Base-by-base conservation (phyloP, 768 basidiomycete genomes). In the Boletus edulis region DNA sequence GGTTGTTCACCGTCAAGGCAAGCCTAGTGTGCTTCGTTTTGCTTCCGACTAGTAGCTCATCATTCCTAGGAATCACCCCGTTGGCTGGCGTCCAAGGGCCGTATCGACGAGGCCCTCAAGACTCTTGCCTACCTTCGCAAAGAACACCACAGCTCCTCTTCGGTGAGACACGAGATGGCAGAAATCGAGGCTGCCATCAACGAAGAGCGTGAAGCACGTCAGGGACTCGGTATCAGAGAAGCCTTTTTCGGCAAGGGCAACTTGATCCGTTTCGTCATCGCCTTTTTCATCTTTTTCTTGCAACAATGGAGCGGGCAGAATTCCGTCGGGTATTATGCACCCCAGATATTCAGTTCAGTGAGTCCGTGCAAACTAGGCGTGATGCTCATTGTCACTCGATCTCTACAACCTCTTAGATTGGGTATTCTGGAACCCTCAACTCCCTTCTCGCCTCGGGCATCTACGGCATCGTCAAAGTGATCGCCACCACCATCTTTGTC, bases 231-330 rank as follows among this genome's bases (percentile, higher is more conserved):
- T 1, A 59, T 79, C 55, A 82, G 76, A 60, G 86, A 90, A 61
- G 88, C 88, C 3, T 87, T 92, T 73, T 75, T 89, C 38, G 86
- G 86, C 18, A 89, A 88, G 66, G 92, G 93, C 45, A 93, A 93
- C 72, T 80, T 83, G 44, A 74, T 86, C 56, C 85, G 93, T 22
- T 94, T 94, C 75, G 73, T 87, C n/a, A 91, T 94, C 62, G 91
- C 92, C 2, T 84, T 90, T 60, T 69, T 80, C 27, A 89, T 91
- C 57, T 91, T 92, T 75, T 66, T 88, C 56, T 73, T 91, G 9
- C 91, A 93, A 61, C 89, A 93, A 66, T 91, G 86, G 86, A 79
- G 81, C 46, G 92, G 92, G 1, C 91, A 93, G 67, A 91, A 94
- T 71, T 85, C 86, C 0, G 86, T 93, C 59, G 81, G 80, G 42